Base-by-base conservation (phyloP, 371 early-diverging fungal genomes). In the Mortierella sp. region DNA sequence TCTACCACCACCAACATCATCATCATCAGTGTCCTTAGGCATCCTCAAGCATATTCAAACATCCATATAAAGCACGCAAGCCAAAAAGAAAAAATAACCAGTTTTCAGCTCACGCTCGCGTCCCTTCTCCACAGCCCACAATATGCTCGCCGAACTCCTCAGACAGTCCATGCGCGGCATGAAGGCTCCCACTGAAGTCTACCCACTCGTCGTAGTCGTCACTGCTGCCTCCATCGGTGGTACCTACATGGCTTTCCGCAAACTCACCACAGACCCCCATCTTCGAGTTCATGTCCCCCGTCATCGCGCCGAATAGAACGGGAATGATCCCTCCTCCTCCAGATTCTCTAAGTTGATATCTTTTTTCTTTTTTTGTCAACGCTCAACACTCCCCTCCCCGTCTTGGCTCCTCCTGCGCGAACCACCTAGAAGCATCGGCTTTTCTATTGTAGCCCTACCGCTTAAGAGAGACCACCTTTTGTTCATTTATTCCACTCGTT, bases 101-200 rank as follows among this genome's bases (percentile, higher is more conserved):
- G 11, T 39, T 5, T 42, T 54, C 26, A 8, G 15, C 17, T 41
- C 49, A 24, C 46, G 28, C 24, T 41, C 31, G 5, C 42, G 21
- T 28, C 48, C 28, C 31, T n/a, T 19, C 19, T 23, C 56, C n/a
- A 21, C 46, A 41, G 31, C 46, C 24, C 51, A 37, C 52, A 72
- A 17, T 43, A 75, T 75, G 76, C 49, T 75, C 52, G 65, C 57
- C 61, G 47, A 59, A 34, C 56, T 59, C 50, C 48, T 75, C 50
- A 59, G 65, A 52, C 50, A 64, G 28, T 44, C 64, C 44, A 49
- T 75, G 53, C 54, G 51, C 49, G 69, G 64, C 53, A 64, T 75
- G 70, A 75, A 75, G 61, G 70, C 70, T 50, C 76, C 76, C 39
- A 56, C 61, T 19, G 76, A 75, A 39, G 76, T 75, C 53, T 75